Base-by-base conservation (phyloP, 2,329 filamentous ascomycete species). In the Tympanopsis confertula region DNA sequence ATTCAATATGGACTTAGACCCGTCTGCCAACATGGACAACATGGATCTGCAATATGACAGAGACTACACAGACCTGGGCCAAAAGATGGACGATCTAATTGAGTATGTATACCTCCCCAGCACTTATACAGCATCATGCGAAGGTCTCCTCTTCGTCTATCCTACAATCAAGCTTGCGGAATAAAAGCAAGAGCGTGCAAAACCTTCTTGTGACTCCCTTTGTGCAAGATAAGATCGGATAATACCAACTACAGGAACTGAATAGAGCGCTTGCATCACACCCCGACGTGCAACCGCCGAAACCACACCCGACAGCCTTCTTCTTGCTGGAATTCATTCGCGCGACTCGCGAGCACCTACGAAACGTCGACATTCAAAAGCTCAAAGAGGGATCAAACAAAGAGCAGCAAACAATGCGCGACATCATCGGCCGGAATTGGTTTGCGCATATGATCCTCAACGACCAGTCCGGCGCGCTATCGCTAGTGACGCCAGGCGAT, bases 401-500 rank as follows among this genome's bases (percentile, higher is more conserved):
- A 13, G 30, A 10, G 10, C 30, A 15, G 49, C 10, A 51, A 54
- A 39, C 47, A 14, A 38, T 48, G 0, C 36, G 39, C 5, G 54
- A 57, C 19, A 43, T 55, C 5, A 5, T 48, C 0, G 51, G 50
- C 15, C 51, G 54, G 4, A 56, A 57, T 33, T 15, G 19, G 1
- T 55, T 57, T 40, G 35, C 51, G n/a, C 39, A 39, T 12, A 15
- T 45, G 3, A 44, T 57, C 3, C 38, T 55, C 32, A 48, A 47
- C 14, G 53, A 56, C 26, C 38, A 39, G 0, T 39, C 46, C n/a
- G 54, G 53, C 13, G 50, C 50, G 36, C 35, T 55, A 41, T 45
- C 51, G 2, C 18, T 48, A 13, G 46, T 57, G 51, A 55, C 53
- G 4, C 50, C 52, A 5, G 43, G 43, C 1, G 45, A 53, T 35